phyloP scores from a whole-genome alignment of 139 green algal species.

The Asterochloris erici region DNA sequence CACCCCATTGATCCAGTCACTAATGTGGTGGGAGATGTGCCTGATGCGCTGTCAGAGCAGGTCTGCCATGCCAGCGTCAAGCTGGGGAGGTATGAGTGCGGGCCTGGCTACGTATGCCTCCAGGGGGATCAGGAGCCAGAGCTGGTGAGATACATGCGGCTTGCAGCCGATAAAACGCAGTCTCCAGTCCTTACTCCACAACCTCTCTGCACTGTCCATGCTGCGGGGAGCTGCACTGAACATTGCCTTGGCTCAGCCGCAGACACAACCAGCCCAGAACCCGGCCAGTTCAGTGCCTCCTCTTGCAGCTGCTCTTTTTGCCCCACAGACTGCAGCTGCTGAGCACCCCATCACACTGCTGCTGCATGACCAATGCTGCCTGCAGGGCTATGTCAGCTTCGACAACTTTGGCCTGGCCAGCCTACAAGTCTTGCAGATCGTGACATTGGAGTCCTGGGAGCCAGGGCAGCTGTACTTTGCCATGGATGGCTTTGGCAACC shows the following conservation, averaged over 20 bases:
- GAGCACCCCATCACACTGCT: too few species aligned
- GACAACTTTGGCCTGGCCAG: conserved; percentile 72
- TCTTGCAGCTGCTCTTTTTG: too few species aligned
- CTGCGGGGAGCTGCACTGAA: too few species aligned
- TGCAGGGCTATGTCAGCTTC: conserved; percentile 53
- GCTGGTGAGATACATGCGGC: too few species aligned
- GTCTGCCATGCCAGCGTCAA: not conserved
- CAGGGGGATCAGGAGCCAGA: not conserved
- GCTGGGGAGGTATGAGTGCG: not conserved
- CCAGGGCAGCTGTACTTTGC: conserved; percentile 53
- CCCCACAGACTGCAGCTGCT: too few species aligned
- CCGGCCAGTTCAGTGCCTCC: too few species aligned
- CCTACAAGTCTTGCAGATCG: conserved; percentile 75
- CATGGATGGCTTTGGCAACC: conserved; percentile 29
- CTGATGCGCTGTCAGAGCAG: not conserved
- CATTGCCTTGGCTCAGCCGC: too few species aligned
- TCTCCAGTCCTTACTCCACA: too few species aligned
- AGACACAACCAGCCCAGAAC: too few species aligned
- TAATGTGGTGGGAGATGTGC: not conserved
- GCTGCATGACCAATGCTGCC: too few species aligned
- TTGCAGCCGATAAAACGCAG: too few species aligned
- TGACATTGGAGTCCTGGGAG: conserved; percentile 59
- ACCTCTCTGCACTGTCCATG: too few species aligned
- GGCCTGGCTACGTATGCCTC: conserved; percentile 6
- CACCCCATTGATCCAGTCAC: conserved; percentile 8